Percentiles rank a stretch among this genome's conserved stretches.
phyloP scores from a whole-genome alignment of 192 early-diverging fungal genomes.

The Coemansia sp. region DNA sequence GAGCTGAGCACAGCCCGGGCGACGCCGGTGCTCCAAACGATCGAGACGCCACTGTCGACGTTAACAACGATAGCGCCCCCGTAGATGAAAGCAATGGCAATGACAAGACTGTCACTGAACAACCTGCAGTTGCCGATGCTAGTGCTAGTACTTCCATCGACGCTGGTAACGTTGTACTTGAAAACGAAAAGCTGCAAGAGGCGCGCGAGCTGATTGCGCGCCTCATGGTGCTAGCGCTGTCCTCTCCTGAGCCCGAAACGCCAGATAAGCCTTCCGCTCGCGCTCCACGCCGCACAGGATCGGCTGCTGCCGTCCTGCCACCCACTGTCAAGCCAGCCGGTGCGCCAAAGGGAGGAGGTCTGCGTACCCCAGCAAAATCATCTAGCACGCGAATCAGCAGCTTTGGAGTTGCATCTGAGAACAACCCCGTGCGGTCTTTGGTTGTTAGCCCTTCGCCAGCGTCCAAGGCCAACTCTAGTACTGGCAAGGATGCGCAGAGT shows the following conservation, averaged over 20 bases:
- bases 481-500: conserved; percentile 25
- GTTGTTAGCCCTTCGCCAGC: conserved; percentile 38
- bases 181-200: conserved; percentile 34
- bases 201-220: conserved; percentile 53
- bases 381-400: conserved; percentile 47
- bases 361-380: conserved; percentile 37
- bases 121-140: neutral
- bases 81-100: neutral
- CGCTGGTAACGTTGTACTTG: neutral
- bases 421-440: conserved; percentile 45
- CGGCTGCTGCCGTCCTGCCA: conserved; percentile 6
- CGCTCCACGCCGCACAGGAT: conserved; percentile 32
- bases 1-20: neutral
- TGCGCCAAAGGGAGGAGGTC: conserved; percentile 22
- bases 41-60: neutral
- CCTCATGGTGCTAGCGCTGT: conserved; percentile 52
- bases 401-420: conserved; percentile 52
- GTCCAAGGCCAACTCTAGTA: conserved; percentile 22
- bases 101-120: neutral
- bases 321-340: conserved; percentile 16
- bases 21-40: conserved; percentile 1
- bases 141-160: neutral
- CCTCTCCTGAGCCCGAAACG: conserved; percentile 32
- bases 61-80: conserved; percentile 8
- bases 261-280: conserved; percentile 27